Conservation (phyloP, 2,329 filamentous ascomycete species). For the Teratosphaeria destructans region DNA sequence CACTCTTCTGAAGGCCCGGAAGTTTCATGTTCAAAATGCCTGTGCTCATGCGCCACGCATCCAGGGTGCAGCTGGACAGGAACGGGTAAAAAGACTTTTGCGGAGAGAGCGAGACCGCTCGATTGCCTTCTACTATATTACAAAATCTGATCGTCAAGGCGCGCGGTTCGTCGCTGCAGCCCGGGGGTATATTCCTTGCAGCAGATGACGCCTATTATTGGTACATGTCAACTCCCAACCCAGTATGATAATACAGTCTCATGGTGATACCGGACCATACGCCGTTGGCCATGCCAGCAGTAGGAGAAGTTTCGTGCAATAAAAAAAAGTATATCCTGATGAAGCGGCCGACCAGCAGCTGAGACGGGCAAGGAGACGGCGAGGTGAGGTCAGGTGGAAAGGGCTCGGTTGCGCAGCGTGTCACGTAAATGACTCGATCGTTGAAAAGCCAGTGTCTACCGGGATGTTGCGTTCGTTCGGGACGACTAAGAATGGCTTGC, state of each 20-base stretch:
- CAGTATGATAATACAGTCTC: not conserved
- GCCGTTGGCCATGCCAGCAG: too few relatives aligned
- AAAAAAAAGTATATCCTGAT: not conserved
- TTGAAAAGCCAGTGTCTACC: not conserved
- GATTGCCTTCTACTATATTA: not conserved
- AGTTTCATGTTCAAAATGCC: not conserved
- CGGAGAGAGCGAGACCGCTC: not conserved
- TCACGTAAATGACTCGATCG: not conserved
- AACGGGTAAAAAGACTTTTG: not conserved
- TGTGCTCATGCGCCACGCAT: not conserved
- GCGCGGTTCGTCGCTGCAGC: not conserved
- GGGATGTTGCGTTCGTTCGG: not conserved
- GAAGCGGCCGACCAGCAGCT: not conserved
- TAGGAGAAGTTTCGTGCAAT: not conserved
- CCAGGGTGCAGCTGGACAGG: not conserved
- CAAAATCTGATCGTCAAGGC: not conserved
- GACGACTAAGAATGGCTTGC: not conserved
- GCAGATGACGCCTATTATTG: not conserved
- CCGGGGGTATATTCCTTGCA: not conserved
- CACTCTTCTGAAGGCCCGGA: too few relatives aligned
- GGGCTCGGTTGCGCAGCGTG: not conserved
- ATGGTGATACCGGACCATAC: not conserved
- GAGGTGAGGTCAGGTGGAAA: not conserved
- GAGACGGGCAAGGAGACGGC: not conserved
- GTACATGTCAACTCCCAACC: not conserved